Evolutionary conservation across 1,139 yeast genomes (phyloP), one percentile per base, ranked within the genome.

Genomic region (Protomyces arabidopsidicola): DNA sequence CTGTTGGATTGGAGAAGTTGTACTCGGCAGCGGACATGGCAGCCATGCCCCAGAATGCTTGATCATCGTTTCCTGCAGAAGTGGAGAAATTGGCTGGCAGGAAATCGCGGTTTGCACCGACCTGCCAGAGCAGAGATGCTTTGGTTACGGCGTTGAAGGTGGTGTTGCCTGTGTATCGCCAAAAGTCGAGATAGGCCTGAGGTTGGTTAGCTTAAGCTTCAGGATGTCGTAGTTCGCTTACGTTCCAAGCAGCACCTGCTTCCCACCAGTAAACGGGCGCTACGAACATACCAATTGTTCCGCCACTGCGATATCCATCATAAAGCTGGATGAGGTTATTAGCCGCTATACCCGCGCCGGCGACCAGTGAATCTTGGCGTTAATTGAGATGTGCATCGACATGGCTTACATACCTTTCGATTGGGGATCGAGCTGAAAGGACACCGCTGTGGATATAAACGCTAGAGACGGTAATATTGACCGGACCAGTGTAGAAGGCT

Each of bases 191-290:
- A n/a, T 55, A 63, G 9, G 57, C 54, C 55, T 45, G 20, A 10
- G 18, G 14, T 45, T 55, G 45, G 55, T 50, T 8, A 27, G 16
- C 39, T 16, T 10, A 6, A 1, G 9, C 1, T 27, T 8, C 31
- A 27, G 31, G 1, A 27, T 27, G 31, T 27, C 8, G 8, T 5
- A 5, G 6, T 22, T 20, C 31, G 45, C 66, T 31, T 62, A 66
- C 67, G 31, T 65, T 60, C 84, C 89, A 86, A 0, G 88, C 90
- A 66, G 90, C 95, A 68, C 96, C 96, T 53, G 95, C 93, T 76
- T 87, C 88, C 96, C 96, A 90, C 97, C 97, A 90, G 78, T 87
- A 88, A 77, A 87, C 88, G 1, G 95, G 95, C 68, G 78, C 73
- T 18, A 80, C 77, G 73, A 90, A 89, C 86, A 84, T 82, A 42